These are phyloP conservation scores for Penicillium coprophilum DNA, from an alignment of 495 filamentous ascomycete genomes.

Conservation along the genomic window DNA sequence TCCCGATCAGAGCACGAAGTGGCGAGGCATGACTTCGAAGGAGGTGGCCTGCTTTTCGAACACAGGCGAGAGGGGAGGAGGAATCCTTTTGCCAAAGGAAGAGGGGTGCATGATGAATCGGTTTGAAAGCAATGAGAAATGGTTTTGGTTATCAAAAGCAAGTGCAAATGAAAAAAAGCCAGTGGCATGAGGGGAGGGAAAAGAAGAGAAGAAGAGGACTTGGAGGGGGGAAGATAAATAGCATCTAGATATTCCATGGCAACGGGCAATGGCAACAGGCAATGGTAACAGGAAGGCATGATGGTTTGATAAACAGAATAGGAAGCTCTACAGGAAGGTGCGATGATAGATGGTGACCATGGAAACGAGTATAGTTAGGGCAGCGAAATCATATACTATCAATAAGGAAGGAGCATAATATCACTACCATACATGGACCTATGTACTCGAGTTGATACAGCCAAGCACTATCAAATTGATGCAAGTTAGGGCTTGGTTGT, in stretches of 20 bases:
- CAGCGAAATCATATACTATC: neutral
- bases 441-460: neutral
- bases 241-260: neutral
- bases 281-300: neutral
- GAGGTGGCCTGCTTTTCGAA: neutral
- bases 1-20: neutral
- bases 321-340: constrained; percentile 1
- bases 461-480: neutral
- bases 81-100: neutral
- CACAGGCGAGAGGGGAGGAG: neutral
- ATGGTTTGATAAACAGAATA: neutral
- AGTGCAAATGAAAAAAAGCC: neutral
- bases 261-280: neutral
- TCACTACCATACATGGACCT: neutral
- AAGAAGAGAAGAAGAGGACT: neutral
- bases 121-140: neutral
- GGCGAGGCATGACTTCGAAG: constrained; percentile 3
- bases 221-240: neutral
- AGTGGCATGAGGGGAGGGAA: constrained; percentile 4
- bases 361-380: neutral
- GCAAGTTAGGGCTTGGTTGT: neutral
- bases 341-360: neutral
- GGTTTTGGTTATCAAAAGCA: constrained; percentile 2
- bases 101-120: neutral
- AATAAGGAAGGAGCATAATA: neutral